These are phyloP conservation scores for Oenanthe javanica DNA, from an alignment of 140 eudicot genomes.

Conservation along the genomic window DNA sequence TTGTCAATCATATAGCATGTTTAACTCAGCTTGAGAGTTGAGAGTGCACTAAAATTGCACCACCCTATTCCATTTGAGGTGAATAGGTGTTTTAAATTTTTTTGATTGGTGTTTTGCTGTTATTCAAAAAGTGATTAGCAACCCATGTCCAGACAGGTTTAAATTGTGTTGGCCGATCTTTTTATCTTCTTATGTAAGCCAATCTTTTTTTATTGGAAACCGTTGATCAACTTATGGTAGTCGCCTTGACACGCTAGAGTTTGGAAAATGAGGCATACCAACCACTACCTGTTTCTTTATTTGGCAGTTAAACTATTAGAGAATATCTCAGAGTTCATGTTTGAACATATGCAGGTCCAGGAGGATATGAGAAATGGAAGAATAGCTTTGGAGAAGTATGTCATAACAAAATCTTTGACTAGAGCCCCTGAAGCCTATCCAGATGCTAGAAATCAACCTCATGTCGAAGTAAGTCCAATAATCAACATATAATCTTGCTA, in stretches of 20 bases:
- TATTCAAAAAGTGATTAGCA: background rate
- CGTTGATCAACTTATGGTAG: background rate
- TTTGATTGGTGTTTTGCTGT: background rate
- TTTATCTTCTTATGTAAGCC: background rate
- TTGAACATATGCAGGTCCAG: slow-evolving; percentile 54
- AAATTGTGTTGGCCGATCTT: background rate
- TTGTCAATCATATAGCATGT: background rate
- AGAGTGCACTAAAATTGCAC: background rate
- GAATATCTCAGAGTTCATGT: background rate
- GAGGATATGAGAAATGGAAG: slow-evolving; percentile 94
- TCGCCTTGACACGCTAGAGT: background rate
- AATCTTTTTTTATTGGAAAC: background rate
- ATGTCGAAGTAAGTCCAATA: slow-evolving; percentile 69
- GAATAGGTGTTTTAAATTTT: background rate
- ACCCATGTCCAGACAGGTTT: background rate
- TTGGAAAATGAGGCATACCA: background rate
- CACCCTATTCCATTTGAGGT: background rate
- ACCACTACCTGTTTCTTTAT: background rate
- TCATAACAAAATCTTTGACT: slow-evolving; percentile 87
- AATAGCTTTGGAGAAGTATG: slow-evolving; percentile 79
- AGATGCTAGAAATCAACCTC: slow-evolving; percentile 96
- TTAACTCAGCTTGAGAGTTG: background rate
- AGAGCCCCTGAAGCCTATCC: slow-evolving; percentile 99
- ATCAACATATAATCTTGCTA: slow-evolving; percentile 7
- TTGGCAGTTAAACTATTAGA: background rate